Evolutionary conservation across 306 rosid genomes (phyloP).

Genomic region (Biancaea sappan): DNA sequence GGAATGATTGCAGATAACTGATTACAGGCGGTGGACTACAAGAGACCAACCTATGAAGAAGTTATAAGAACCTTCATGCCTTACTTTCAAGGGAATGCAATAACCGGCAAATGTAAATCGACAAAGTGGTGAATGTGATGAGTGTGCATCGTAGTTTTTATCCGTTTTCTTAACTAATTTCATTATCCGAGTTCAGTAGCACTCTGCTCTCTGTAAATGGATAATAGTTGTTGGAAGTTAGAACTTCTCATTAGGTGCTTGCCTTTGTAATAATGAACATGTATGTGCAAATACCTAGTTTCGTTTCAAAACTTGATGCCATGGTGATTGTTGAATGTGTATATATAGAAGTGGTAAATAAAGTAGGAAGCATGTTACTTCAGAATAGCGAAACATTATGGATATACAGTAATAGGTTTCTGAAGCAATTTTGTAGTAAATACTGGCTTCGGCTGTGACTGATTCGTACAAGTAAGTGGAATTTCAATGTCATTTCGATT

Average conservation of each 20-base stretch:
- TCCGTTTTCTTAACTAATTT: constrained; percentile 45
- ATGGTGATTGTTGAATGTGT: constrained; percentile 30
- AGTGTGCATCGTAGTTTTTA: constrained; percentile 38
- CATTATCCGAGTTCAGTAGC: constrained; percentile 39
- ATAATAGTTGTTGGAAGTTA: constrained; percentile 50
- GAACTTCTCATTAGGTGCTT: constrained; percentile 49
- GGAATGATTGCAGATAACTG: constrained; percentile 29
- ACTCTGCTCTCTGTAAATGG: constrained; percentile 64
- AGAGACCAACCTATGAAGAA: constrained; percentile 94
- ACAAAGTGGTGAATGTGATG: constrained; percentile 78
- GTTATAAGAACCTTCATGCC: constrained; percentile 81
- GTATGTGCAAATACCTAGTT: constrained; percentile 41
- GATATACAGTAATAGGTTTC: background rate
- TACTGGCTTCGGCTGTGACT: background rate
- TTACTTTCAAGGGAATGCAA: constrained; percentile 58
- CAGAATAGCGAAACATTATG: constrained; percentile 11
- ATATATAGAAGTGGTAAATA: constrained; percentile 37
- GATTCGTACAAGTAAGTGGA: background rate
- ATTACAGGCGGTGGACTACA: constrained; percentile 95
- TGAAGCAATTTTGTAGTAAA: background rate
- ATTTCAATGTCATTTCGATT: background rate
- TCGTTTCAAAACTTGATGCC: constrained; percentile 20
- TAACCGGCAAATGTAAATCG: constrained; percentile 83
- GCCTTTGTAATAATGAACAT: constrained; percentile 47
- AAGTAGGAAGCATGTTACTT: constrained; percentile 26